These are phyloP conservation scores for Platanus orientalis DNA, from an alignment of 164 flowering plant species.

Conservation along the genomic window DNA sequence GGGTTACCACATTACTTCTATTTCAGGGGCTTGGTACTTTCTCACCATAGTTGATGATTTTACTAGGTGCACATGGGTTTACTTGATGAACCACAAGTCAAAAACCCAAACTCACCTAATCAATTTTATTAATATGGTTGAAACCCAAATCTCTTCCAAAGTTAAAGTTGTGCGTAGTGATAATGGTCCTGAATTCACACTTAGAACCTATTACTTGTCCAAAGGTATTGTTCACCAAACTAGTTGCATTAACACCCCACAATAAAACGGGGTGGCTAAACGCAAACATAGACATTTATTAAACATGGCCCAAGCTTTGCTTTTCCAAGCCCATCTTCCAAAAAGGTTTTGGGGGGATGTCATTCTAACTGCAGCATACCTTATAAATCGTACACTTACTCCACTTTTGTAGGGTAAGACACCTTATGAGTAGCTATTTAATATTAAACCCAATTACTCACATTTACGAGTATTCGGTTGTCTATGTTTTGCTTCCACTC, in stretches of 20 bases:
- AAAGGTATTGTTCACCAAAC: slow-evolving; percentile 2
- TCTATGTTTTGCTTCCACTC: background rate
- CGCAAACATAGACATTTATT: no score
- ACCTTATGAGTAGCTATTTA: background rate
- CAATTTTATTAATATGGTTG: no score
- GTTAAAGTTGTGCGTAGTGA: slow-evolving; percentile 1
- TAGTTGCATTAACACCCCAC: background rate
- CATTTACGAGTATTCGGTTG: no score
- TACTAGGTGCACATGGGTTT: slow-evolving; percentile 1
- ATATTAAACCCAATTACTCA: background rate
- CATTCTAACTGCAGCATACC: no score
- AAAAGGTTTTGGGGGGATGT: no score
- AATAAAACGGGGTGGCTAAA: no score
- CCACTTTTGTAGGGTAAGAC: background rate
- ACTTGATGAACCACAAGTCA: no score
- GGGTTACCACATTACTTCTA: no score
- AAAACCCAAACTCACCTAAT: no score
- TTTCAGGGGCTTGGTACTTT: no score
- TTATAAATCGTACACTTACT: background rate
- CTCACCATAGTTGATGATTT: slow-evolving; percentile 1
- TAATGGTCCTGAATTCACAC: background rate
- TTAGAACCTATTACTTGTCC: background rate
- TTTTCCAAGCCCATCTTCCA: background rate
- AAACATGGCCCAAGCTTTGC: background rate
- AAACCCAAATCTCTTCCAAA: no score